Conservation (phyloP, 2,329 filamentous ascomycete genomes). For the Leptodontidium sp. region DNA sequence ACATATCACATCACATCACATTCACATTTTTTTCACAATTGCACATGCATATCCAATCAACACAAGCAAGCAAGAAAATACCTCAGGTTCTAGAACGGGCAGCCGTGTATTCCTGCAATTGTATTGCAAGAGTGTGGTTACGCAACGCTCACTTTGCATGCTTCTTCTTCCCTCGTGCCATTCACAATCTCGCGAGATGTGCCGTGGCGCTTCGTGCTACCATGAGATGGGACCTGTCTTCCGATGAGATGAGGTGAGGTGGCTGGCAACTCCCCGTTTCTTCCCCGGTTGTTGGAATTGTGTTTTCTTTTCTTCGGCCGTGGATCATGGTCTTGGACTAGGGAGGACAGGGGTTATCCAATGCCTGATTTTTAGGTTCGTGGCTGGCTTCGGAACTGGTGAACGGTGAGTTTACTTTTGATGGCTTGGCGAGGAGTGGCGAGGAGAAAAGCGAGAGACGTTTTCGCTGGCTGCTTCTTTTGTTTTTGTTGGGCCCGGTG, state of each 20-base stretch:
- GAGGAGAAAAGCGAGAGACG: background rate
- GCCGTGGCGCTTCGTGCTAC: constrained; percentile 12
- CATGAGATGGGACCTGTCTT: background rate
- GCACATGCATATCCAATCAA: background rate
- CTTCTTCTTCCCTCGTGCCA: constrained; percentile 7
- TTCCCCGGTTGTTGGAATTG: constrained; percentile 6
- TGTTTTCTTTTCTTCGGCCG: background rate
- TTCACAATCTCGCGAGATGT: background rate
- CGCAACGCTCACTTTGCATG: constrained; percentile 5
- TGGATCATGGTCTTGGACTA: no score
- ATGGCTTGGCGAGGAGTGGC: background rate
- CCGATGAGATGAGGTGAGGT: background rate
- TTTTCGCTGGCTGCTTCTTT: background rate
- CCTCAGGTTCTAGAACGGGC: constrained; percentile 4
- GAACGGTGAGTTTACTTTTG: constrained; percentile 1
- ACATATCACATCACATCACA: constrained; percentile 16
- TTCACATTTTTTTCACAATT: background rate
- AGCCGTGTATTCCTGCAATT: constrained; percentile 1
- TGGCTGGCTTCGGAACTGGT: background rate
- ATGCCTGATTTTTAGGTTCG: background rate
- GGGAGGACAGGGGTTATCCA: background rate
- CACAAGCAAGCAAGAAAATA: background rate
- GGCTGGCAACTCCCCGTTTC: background rate
- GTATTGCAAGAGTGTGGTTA: background rate
- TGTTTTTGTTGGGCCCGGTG: background rate